Evolutionary conservation across 202 grass and related monocot species (phyloP), one percentile per base, ranked within the genome.

Genomic region (Dendrocalamus latiflorus): DNA sequence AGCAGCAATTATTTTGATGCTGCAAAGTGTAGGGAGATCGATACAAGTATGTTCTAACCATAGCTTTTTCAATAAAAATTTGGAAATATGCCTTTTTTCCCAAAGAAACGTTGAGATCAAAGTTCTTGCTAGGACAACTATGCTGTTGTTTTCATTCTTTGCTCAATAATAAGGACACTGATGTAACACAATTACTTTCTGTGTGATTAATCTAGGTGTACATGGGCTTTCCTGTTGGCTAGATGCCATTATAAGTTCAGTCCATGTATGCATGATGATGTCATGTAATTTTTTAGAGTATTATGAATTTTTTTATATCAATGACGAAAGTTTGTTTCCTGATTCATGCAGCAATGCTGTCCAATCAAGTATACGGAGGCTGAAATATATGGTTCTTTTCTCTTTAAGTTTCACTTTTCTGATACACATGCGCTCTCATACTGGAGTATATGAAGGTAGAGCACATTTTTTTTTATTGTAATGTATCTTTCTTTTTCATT

Each of bases 361-460:
- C 34, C 41, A 43, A 20, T 41, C 69, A 60, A 67, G 20, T 49
- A 38, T 64, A 26, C 45, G 9, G 6, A 53, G 6, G 57, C 30
- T 54, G 57, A 59, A 63, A 42, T 65, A 39, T 1, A 18, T 39
- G n/a, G 33, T 36, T 1, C 20, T 65, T 65, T 55, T 6, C 58
- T n/a, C n/a, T n/a, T n/a, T n/a, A n/a, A n/a, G n/a, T n/a, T n/a
- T n/a, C n/a, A n/a, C n/a, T n/a, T n/a, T n/a, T n/a, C n/a, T n/a
- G n/a, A n/a, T n/a, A n/a, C n/a, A n/a, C 81, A 90, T 86, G 74
- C 58, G 47, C 43, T 54, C 73, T 67, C 21, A 51, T 57, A 24
- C 39, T 45, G 48, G 83, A 43, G 39, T 83, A 68, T 86, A 85
- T 83, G 83, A 90, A 83, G 65, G 88, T 83, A 83, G 20, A 9